phyloP scores from a whole-genome alignment of 163 green algal genomes.

The Scenedesmus sp. region DNA sequence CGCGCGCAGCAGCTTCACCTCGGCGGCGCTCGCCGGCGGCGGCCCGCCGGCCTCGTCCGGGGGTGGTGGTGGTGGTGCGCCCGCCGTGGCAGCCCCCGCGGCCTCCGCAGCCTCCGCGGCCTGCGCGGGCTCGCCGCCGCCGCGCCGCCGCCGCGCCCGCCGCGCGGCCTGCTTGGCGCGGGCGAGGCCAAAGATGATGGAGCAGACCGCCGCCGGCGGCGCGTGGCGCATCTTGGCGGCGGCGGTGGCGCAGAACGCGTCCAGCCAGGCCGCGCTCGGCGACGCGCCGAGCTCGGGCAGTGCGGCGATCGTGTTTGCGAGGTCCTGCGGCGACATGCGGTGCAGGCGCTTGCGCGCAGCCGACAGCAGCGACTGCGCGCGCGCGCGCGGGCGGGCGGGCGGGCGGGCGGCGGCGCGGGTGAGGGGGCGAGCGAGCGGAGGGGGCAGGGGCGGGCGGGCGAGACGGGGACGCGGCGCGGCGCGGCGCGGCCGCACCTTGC shows the following conservation, averaged over 20 bases:
- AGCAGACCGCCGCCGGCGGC: not conserved
- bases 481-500: constrained; percentile 26
- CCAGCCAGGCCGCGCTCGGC: constrained; percentile 14
- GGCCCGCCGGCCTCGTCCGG: not conserved
- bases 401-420: too few species aligned
- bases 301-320: constrained; percentile 7
- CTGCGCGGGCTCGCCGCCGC: not conserved
- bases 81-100: not conserved
- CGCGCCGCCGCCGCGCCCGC: not conserved
- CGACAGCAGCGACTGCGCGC: constrained; percentile 11
- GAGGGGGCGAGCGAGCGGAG: too few species aligned
- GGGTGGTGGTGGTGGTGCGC: not conserved
- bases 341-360: not conserved
- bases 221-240: constrained; percentile 2
- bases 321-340: constrained; percentile 23
- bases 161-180: not conserved
- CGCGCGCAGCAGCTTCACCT: constrained; percentile 2
- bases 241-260: constrained; percentile 15
- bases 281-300: constrained; percentile 2
- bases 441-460: too few species aligned
- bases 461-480: too few species aligned
- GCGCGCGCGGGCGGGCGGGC: too few species aligned
- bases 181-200: constrained; percentile 24
- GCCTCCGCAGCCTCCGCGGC: not conserved
- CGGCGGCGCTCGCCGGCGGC: not conserved